Base-by-base conservation (phyloP, 1,284 basidiomycete species). In the Anthracocystis panici-leucophaei region DNA sequence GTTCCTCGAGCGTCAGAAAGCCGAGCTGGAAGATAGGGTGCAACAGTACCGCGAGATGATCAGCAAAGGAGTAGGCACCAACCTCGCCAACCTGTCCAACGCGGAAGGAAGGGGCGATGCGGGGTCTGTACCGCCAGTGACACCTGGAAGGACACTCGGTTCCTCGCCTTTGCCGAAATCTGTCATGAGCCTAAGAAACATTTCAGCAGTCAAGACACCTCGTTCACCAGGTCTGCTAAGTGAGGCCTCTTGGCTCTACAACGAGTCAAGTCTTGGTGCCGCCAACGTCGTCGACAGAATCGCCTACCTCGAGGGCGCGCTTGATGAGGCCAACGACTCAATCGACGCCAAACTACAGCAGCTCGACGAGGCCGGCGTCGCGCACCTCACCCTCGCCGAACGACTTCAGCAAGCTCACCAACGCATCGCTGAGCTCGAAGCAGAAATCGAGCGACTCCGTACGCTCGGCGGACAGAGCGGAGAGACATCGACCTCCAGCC, bases 311-410 rank as follows among this genome's bases (percentile, higher is more conserved):
- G 63, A 78, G 62, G 55, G 59, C 16, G 75, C 69, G 7, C 66
- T 81, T 12, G 79, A 76, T 41, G 70, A 71, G 27, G 78, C 77
- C 35, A 79, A 80, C 42, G 75, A 65, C 5, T 65, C 65, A 9
- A 76, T 79, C 51, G 79, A 81, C 38, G 74, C 70, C 23, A 80
- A 80, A 59, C 58, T 81, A 38, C 65, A 68, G 12, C 67, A 78
- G 53, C 65, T 80, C 14, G 75, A 77, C 44, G 46, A 57, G 14
- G 75, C 75, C 14, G 75, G 75, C 20, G 62, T 79, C 8, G 66
- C 69, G 2, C 73, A 76, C 20, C 66, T 79, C 38, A 76, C 73
- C 6, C 42, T 76, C n/a, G 65, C 70, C 25, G 63, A 76, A 25
- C 45, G 68, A 16, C 67, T 79, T 2, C 44, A 64, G 18, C 66